These are phyloP conservation scores for Kluyveromyces wickerhamii DNA, from an alignment of 805 yeast species.

Conservation along the genomic window DNA sequence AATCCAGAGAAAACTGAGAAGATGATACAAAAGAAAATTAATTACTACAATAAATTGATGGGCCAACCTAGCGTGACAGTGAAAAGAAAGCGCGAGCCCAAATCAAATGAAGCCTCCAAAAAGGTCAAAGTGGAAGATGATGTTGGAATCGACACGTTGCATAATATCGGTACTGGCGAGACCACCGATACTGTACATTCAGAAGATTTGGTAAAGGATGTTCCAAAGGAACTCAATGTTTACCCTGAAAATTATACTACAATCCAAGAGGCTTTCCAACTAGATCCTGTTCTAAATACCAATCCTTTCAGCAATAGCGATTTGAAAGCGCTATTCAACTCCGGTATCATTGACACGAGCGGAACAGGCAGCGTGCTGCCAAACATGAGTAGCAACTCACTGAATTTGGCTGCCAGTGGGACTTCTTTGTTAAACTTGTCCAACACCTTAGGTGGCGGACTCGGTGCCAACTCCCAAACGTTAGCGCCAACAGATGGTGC, in stretches of 20 bases:
- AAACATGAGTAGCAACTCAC: not conserved
- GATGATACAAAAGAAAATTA: conserved; percentile 20
- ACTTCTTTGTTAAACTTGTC: conserved; percentile 1
- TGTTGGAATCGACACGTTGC: not conserved
- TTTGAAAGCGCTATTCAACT: conserved; percentile 14
- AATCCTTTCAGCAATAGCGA: conserved; percentile 20
- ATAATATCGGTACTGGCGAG: not conserved
- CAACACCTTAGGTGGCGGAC: not conserved
- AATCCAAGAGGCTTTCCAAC: conserved; percentile 21
- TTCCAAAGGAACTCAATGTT: conserved; percentile 3
- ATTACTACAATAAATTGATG: conserved; percentile 23
- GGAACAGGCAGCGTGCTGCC: not conserved
- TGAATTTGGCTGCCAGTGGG: conserved; percentile 1
- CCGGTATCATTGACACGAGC: conserved; percentile 4
- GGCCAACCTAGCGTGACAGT: conserved; percentile 14
- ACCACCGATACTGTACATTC: conserved; percentile 2
- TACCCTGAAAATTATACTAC: conserved; percentile 6
- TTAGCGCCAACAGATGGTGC: too few relatives aligned
- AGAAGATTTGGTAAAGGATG: conserved; percentile 4
- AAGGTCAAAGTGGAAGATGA: conserved; percentile 12
- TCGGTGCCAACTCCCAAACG: not conserved
- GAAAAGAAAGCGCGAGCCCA: not conserved
- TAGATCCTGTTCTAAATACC: conserved; percentile 27
- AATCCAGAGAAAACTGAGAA: conserved; percentile 25
- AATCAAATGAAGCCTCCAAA: conserved; percentile 8